phyloP scores from a whole-genome alignment of 116 monocot genomes.

The Zostera marina region DNA sequence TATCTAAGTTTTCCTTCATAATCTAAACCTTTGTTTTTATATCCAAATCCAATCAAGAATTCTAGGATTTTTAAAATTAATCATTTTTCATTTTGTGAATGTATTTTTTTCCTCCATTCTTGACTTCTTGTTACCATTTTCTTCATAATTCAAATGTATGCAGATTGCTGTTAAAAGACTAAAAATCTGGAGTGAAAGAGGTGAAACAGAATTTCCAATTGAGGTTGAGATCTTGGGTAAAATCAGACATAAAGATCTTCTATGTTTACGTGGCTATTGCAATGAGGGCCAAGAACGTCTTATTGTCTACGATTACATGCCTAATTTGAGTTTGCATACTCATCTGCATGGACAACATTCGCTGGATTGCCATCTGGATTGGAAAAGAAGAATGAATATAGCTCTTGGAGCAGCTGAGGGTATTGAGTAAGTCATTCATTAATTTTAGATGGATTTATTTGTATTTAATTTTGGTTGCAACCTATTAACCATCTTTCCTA shows the following conservation, averaged over 20 bases:
- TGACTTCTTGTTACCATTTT: neutral
- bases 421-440: slow-evolving; percentile 26
- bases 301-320: slow-evolving; percentile 60
- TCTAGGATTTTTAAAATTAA: no score
- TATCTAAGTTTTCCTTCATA: slow-evolving; percentile 2
- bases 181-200: slow-evolving; percentile 49
- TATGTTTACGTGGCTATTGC: slow-evolving; percentile 51
- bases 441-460: neutral
- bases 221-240: slow-evolving; percentile 50
- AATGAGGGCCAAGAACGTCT: slow-evolving; percentile 59
- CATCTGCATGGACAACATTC: slow-evolving; percentile 52
- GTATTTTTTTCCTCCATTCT: no score
- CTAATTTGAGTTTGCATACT: slow-evolving; percentile 36
- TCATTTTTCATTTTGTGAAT: no score
- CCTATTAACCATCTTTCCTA: neutral
- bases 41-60: neutral
- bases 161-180: slow-evolving; percentile 45
- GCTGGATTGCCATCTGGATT: slow-evolving; percentile 34
- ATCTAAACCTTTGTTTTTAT: neutral
- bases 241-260: slow-evolving; percentile 52
- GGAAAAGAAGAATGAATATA: slow-evolving; percentile 49
- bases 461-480: neutral
- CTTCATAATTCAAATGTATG: neutral
- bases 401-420: slow-evolving; percentile 50
- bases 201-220: slow-evolving; percentile 54